Base-by-base conservation (phyloP, 495 filamentous ascomycete genomes). In the Collariella sp. region DNA sequence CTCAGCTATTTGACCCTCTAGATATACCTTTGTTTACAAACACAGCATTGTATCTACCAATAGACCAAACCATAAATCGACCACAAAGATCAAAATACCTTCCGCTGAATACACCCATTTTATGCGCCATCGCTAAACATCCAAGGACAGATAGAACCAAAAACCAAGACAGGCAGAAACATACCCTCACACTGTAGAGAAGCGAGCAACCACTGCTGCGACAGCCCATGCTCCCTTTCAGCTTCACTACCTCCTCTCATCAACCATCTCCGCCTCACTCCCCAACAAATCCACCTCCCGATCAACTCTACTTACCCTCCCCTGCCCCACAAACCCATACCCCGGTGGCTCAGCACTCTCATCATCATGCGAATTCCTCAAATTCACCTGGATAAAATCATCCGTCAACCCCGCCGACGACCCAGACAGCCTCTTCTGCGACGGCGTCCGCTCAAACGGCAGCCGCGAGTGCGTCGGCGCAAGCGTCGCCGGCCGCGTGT, bases 261-360 rank as follows among this genome's bases (percentile, higher is more conserved):
- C 61, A 9, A 75, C 75, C 52, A 79, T 70, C 69, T 83, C 80
- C 35, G 78, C 77, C 26, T 76, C 62, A 39, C 66, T 73, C 18
- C 71, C 74, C 12, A 77, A 55, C 26, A 74, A 63, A 42, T 75
- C 67, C 36, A 62, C 53, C 24, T 75, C 69, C 18, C 61, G 75
- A 40, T 83, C 77, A n/a, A 82, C 74, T 29, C 72, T 70, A 57
- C 69, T 79, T 31, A 79, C 76, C 55, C 75, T 82, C 52, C 87
- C 83, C 26, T 88, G 83, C 34, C 85, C 73, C n/a, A 91, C 88
- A 59, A 82, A 84, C 1, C 88, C 87, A 60, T 84, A 75, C 60
- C 77, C 87, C 3, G 84, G 79, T 3, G 84, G 81, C 10, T 73
- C 62, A 42, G 41, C 16, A 35, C 46, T 11, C 55, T 59, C 24